A percentile compares a stretch with the other conserved stretches of the same genome.
These are phyloP conservation scores for Nepenthes mirabilis DNA, from an alignment of 148 eudicot genomes.

Conservation along the genomic window DNA sequence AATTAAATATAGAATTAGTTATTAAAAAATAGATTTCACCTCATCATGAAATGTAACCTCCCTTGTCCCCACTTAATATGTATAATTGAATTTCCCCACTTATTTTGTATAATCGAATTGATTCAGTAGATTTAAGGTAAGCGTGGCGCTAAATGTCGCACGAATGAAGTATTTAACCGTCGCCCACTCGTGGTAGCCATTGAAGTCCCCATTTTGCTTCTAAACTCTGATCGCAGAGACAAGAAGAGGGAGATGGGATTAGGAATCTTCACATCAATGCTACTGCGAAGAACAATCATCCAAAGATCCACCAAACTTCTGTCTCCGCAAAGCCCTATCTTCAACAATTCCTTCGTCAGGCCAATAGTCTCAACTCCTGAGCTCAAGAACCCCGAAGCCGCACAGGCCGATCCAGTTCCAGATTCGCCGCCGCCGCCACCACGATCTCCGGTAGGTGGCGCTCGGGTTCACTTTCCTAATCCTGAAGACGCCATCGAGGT, in stretches of 20 bases:
- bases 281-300: conserved; percentile 10
- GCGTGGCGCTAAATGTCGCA: too few species aligned
- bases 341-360: conserved; percentile 15
- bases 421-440: conserved; percentile 39
- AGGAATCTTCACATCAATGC: neutral
- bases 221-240: too few species aligned
- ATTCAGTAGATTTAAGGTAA: too few species aligned
- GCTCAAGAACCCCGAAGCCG: conserved; percentile 42
- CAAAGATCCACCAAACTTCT: conserved; percentile 4
- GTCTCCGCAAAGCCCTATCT: neutral
- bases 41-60: too few species aligned
- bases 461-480: conserved; percentile 68
- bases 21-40: too few species aligned
- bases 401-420: conserved; percentile 22
- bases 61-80: too few species aligned
- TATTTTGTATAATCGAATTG: too few species aligned
- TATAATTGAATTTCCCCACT: too few species aligned
- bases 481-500: conserved; percentile 95
- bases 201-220: too few species aligned
- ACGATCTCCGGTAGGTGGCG: conserved; percentile 57
- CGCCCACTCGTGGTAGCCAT: too few species aligned
- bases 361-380: conserved; percentile 56
- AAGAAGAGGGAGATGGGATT: conserved; percentile 15
- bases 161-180: too few species aligned
- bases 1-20: too few species aligned